These are phyloP conservation scores for Pythium biforme DNA, from an alignment of 352 stramenopile genomes.

Conservation along the genomic window DNA sequence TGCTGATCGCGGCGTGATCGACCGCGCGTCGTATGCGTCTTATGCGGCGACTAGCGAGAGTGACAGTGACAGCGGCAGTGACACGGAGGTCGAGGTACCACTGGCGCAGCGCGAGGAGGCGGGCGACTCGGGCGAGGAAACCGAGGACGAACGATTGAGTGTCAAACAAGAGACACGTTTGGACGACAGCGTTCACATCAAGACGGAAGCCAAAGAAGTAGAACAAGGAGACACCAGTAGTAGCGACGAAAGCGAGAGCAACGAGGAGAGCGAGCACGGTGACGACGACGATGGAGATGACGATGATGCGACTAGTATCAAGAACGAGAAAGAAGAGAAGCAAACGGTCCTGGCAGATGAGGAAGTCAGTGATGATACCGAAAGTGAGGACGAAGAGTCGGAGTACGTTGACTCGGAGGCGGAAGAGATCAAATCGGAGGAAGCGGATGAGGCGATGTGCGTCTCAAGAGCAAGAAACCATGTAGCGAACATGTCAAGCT, in stretches of 20 bases:
- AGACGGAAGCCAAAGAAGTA: neutral
- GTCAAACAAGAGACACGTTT: slow-evolving; percentile 4
- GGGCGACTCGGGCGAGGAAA: slow-evolving; percentile 14
- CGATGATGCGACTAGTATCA: neutral
- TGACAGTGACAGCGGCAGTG: slow-evolving; percentile 14
- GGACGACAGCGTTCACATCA: neutral
- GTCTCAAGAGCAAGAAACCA: neutral
- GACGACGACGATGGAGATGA: neutral
- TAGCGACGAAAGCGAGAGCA: neutral
- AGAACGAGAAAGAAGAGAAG: slow-evolving; percentile 9
- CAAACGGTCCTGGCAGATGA: neutral
- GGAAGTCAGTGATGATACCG: slow-evolving; percentile 12
- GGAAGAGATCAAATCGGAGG: slow-evolving; percentile 3
- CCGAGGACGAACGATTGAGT: neutral
- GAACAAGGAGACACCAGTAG: neutral
- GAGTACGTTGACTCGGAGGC: neutral
- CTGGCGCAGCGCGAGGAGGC: slow-evolving; percentile 14
- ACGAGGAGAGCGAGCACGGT: slow-evolving; percentile 1
- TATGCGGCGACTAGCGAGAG: slow-evolving; percentile 12
- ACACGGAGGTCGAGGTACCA: slow-evolving; percentile 14
- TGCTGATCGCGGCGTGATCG: slow-evolving; percentile 19
- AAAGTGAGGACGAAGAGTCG: slow-evolving; percentile 1
- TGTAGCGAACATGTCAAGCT: neutral
- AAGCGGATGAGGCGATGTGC: neutral
- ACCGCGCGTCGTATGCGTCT: slow-evolving; percentile 10